Base-by-base conservation (phyloP, 257 asterid species). In the Jaltomata sinuosa region DNA sequence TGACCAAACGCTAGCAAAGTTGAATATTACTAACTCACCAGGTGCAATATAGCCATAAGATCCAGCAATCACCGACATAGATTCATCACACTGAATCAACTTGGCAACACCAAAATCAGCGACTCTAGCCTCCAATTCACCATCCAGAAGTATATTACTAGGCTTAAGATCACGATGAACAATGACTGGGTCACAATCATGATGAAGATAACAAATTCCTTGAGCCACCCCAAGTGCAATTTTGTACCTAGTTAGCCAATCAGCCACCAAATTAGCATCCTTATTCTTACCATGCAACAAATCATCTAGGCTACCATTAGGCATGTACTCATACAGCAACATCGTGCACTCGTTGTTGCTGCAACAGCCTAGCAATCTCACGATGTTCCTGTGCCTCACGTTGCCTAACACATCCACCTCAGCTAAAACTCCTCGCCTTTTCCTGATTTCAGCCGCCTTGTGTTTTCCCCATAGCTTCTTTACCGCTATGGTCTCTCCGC, bases 31-130 rank as follows among this genome's bases (percentile, higher is more conserved):
- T 59, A 38, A 42, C 57, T 31, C 72, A 95, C 99, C 99, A 32
- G 99, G 99, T 0, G 99, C 99, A 65, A 96, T 96, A 93, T 94
- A 96, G 77, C 99, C 99, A 21, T 93, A 96, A 1, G 98, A 94
- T 83, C 99, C 99, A 0, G 99, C 99, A 69, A 96, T 89, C 4
- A 95, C 97, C 0, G 99, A 96, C 98, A 94, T 94, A 5, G 97
- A 89, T 78, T 93, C 97, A 12, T 94, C 94, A 65, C 78, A 84
- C 78, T 92, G 93, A 64, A 92, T 89, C 86, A 95, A 82, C 88
- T 95, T 95, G 0, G 98, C 98, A 9, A 95, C 94, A 11, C 98
- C 98, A 69, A 95, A 95, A 87, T 95, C 98, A 0, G 98, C 98
- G 8, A 95, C 97, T 12, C 98, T 81, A 11, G 98, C 98, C 84